A percentile compares a stretch with the other conserved stretches of the same genome.
Evolutionary conservation across 768 basidiomycete species (phyloP).

Genomic region (Hypsizygus marmoreus): DNA sequence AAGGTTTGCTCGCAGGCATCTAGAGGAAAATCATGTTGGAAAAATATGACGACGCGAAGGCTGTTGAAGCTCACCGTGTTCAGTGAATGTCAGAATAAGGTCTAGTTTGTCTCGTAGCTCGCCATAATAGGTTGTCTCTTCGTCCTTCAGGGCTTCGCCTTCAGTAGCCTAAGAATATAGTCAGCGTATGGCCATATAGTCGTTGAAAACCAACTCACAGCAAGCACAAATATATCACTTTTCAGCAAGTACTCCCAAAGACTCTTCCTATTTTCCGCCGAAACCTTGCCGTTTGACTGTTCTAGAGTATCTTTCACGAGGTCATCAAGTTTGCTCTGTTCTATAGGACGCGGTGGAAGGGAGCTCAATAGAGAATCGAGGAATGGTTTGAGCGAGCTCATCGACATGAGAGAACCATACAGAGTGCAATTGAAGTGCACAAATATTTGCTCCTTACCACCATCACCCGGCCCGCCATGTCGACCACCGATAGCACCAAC

Average conservation of each 20-base stretch:
- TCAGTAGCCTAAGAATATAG: conserved; percentile 56
- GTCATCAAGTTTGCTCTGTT: conserved; percentile 48
- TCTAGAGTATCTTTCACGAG: conserved; percentile 48
- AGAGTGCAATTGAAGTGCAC: conserved; percentile 9
- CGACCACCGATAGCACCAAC: conserved; percentile 7
- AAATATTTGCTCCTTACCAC: conserved; percentile 6
- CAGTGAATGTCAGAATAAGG: conserved; percentile 73
- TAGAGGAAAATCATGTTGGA: conserved; percentile 24
- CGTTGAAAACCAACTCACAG: conserved; percentile 47
- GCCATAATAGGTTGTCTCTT: conserved; percentile 58
- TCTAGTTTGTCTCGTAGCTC: conserved; percentile 66
- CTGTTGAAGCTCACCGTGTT: conserved; percentile 58
- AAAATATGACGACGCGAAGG: background rate
- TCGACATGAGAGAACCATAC: conserved; percentile 29
- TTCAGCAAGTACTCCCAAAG: conserved; percentile 77
- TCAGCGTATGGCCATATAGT: background rate
- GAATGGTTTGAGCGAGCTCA: conserved; percentile 55
- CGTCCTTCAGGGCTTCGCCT: conserved; percentile 59
- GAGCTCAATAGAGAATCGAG: conserved; percentile 52
- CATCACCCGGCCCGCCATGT: conserved; percentile 11
- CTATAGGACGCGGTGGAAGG: conserved; percentile 52
- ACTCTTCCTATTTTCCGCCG: conserved; percentile 62
- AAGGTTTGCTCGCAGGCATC: conserved; percentile 80
- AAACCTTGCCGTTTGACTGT: conserved; percentile 42
- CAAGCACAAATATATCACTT: conserved; percentile 70